Percentiles rank a stretch among this genome's conserved stretches.
These are phyloP conservation scores for Lecanicillium sp. DNA, from an alignment of 2,329 filamentous ascomycete genomes.

Conservation along the genomic window DNA sequence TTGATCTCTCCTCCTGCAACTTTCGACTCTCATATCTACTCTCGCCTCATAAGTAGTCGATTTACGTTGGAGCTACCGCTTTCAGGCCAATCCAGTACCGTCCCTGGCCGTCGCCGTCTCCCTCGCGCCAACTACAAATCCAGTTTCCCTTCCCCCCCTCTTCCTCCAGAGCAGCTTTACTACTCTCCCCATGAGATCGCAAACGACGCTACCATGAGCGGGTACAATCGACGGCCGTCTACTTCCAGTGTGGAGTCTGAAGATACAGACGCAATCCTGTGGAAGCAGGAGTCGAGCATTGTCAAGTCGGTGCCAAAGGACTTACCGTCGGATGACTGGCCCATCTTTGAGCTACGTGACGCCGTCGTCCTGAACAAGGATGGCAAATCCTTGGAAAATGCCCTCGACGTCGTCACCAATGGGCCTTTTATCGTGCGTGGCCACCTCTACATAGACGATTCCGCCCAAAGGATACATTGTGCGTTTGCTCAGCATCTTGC, in stretches of 20 bases:
- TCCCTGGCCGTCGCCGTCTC: too few relatives aligned
- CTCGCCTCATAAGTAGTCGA: too few relatives aligned
- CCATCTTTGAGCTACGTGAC: constrained; percentile 52
- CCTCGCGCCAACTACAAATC: too few relatives aligned
- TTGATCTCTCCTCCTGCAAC: too few relatives aligned
- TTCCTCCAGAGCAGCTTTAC: too few relatives aligned
- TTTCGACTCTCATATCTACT: too few relatives aligned
- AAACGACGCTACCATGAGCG: constrained; percentile 22
- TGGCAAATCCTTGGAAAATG: constrained; percentile 46
- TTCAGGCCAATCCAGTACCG: too few relatives aligned
- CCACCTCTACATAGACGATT: constrained; percentile 42
- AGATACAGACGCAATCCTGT: constrained; percentile 26
- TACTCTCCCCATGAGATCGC: constrained; percentile 2
- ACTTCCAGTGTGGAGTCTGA: constrained; percentile 36
- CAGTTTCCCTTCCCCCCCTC: too few relatives aligned
- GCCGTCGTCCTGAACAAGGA: constrained; percentile 49
- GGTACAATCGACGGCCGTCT: constrained; percentile 32
- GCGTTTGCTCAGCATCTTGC: constrained; percentile 13
- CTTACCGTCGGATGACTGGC: constrained; percentile 42
- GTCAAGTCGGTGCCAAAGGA: constrained; percentile 18
- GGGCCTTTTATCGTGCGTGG: constrained; percentile 57
- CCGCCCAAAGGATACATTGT: constrained; percentile 27
- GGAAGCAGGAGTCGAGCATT: constrained; percentile 25
- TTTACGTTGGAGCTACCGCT: too few relatives aligned
- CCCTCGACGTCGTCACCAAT: constrained; percentile 50